Evolutionary conservation across 352 stramenopile genomes (phyloP).

Genomic region (Phytophthora syringae): DNA sequence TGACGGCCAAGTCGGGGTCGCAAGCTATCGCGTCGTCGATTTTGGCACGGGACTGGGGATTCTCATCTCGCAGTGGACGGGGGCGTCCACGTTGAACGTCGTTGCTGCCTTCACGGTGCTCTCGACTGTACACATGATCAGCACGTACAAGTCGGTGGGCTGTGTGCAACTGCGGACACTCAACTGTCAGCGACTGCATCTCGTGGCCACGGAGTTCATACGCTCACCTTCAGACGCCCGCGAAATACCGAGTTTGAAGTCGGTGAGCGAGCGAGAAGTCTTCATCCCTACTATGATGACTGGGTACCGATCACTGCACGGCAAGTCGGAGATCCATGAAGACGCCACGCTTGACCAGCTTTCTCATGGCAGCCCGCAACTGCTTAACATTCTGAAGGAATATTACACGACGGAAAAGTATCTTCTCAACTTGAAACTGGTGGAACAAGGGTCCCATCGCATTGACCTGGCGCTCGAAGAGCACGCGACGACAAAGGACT

Average conservation of each 20-base stretch:
- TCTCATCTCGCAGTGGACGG: constrained; percentile 65
- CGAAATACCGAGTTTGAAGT: constrained; percentile 31
- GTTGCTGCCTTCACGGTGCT: constrained; percentile 60
- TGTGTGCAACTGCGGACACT: constrained; percentile 72
- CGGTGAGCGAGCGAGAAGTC: constrained; percentile 53
- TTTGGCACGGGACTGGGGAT: constrained; percentile 73
- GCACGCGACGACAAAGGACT: constrained; percentile 45
- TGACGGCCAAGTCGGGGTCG: constrained; percentile 96
- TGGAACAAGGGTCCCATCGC: constrained; percentile 16
- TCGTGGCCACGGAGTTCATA: constrained; percentile 59
- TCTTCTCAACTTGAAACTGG: constrained; percentile 55
- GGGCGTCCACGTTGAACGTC: constrained; percentile 54
- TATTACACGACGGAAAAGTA: constrained; percentile 63
- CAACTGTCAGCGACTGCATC: constrained; percentile 70
- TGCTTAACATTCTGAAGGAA: constrained; percentile 45
- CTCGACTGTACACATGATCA: constrained; percentile 59
- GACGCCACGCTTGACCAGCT: constrained; percentile 57
- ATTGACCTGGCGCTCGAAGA: constrained; percentile 66
- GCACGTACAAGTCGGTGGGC: constrained; percentile 63
- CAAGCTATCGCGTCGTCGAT: constrained; percentile 95
- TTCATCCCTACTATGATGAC: constrained; percentile 66
- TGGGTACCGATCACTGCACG: constrained; percentile 59
- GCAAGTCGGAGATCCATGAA: constrained; percentile 49
- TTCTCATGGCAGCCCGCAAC: constrained; percentile 43
- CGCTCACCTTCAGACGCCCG: neutral